These are phyloP conservation scores for Pseudogymnoascus destructans DNA, from an alignment of 2,329 filamentous ascomycete species.

Conservation along the genomic window DNA sequence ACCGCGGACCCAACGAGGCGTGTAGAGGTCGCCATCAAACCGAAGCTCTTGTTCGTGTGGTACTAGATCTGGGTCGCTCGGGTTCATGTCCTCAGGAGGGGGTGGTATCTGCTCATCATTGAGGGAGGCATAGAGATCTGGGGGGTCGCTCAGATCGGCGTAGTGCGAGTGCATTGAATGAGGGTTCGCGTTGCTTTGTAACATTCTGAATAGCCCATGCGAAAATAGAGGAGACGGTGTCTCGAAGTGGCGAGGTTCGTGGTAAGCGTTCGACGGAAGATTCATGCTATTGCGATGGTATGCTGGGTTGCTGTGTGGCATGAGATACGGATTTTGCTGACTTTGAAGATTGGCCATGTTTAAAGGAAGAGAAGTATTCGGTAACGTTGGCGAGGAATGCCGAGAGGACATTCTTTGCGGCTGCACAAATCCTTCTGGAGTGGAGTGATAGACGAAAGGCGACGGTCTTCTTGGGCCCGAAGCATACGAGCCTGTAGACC, in stretches of 20 bases:
- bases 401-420: slow-evolving; percentile 40
- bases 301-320: slow-evolving; percentile 35
- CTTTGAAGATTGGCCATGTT: slow-evolving; percentile 41
- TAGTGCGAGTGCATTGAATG: slow-evolving; percentile 57
- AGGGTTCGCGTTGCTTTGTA: slow-evolving; percentile 61
- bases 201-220: slow-evolving; percentile 58
- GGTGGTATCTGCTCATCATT: slow-evolving; percentile 61
- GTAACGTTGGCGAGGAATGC: slow-evolving; percentile 34
- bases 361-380: slow-evolving; percentile 35
- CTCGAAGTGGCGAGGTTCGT: slow-evolving; percentile 40
- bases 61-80: slow-evolving; percentile 58
- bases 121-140: slow-evolving; percentile 63
- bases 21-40: slow-evolving; percentile 72
- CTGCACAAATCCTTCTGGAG: slow-evolving; percentile 44
- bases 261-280: slow-evolving; percentile 37
- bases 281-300: slow-evolving; percentile 47
- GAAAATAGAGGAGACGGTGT: slow-evolving; percentile 50
- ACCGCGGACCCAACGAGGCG: slow-evolving; percentile 70
- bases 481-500: slow-evolving; percentile 64
- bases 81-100: slow-evolving; percentile 70
- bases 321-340: slow-evolving; percentile 42
- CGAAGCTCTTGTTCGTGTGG: slow-evolving; percentile 69
- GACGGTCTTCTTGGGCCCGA: slow-evolving; percentile 43
- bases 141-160: slow-evolving; percentile 60
- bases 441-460: slow-evolving; percentile 49